phyloP scores from a whole-genome alignment of 306 rosid genomes.

The Lupinus albus region DNA sequence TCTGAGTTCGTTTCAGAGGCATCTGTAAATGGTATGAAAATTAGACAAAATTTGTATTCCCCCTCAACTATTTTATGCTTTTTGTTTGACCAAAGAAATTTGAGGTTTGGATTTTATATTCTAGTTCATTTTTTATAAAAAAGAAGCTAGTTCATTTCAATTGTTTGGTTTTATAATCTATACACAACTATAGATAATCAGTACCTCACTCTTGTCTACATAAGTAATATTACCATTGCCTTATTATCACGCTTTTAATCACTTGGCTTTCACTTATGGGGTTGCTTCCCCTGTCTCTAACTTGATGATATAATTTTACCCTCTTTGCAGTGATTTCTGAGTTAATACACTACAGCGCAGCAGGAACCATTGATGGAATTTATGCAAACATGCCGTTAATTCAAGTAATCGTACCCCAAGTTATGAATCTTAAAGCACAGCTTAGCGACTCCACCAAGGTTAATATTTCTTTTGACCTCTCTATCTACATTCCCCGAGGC shows the following conservation, averaged over 20 bases:
- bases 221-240: not conserved
- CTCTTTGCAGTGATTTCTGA: conserved; percentile 86
- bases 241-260: conserved; percentile 4
- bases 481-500: conserved; percentile 18
- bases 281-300: conserved; percentile 6
- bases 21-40: conserved; percentile 82
- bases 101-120: not conserved
- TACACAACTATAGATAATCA: not conserved
- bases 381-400: conserved; percentile 84
- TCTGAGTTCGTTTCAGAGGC: conserved; percentile 93
- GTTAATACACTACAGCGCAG: conserved; percentile 87
- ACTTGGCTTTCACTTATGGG: conserved; percentile 22
- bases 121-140: not conserved
- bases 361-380: conserved; percentile 71
- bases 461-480: conserved; percentile 36
- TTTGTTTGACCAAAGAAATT: conserved; percentile 2
- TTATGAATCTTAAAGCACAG: conserved; percentile 88
- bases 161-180: not conserved
- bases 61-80: conserved; percentile 5
- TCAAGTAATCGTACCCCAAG: conserved; percentile 94
- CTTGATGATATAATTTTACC: conserved; percentile 18
- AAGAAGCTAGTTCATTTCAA: conserved; percentile 2
- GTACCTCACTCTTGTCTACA: not conserved
- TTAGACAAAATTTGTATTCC: conserved; percentile 12
- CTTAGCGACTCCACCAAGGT: conserved; percentile 96